Evolutionary conservation across 2,329 filamentous ascomycete genomes (phyloP), one percentile per base, ranked within the genome.

Genomic region (Septoria petroselini): DNA sequence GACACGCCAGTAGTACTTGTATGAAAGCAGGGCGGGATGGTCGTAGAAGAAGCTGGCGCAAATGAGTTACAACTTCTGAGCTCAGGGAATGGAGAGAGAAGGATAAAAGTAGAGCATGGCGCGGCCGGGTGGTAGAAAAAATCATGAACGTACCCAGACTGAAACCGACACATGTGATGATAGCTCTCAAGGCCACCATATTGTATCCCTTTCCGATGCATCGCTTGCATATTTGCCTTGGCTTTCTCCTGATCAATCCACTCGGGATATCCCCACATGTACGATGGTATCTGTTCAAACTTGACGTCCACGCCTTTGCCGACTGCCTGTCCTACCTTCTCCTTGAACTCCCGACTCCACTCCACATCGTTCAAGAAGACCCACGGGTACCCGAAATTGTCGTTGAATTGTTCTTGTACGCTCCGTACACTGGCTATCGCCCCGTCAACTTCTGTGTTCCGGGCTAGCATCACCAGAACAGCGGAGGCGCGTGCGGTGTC

Each of bases 1-100:
- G 8, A 83, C 73, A 55, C 76, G 73, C 79, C 79, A 82, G 62
- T 80, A 82, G 73, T 75, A 83, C 47, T 81, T 74, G 55, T 79
- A 82, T 18, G 72, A 57, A 57, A 29, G 68, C 65, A 58, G 70
- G 61, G 58, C 66, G 58, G 56, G 75, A 68, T 55, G 68, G 14
- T 63, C 59, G 58, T 70, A 70, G 61, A 71, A 71, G 53, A 68
- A 68, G 3, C 69, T 27, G 23, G 23, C n/a, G 23, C 5, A 27
- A 27, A 9, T 27, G 9, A 27, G 23, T 9, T 9, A 5, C 23
- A 27, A 5, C 5, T 27, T n/a, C n/a, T n/a, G n/a, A n/a, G 23
- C 9, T 27, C 23, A 27, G 9, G 23, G 5, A 27, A 27, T 5
- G 9, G 23, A 5, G 23, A 5, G 5, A 5, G 23, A 27, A 27